Conservation (phyloP, 257 asterid genomes). For the Salvia splendens region DNA sequence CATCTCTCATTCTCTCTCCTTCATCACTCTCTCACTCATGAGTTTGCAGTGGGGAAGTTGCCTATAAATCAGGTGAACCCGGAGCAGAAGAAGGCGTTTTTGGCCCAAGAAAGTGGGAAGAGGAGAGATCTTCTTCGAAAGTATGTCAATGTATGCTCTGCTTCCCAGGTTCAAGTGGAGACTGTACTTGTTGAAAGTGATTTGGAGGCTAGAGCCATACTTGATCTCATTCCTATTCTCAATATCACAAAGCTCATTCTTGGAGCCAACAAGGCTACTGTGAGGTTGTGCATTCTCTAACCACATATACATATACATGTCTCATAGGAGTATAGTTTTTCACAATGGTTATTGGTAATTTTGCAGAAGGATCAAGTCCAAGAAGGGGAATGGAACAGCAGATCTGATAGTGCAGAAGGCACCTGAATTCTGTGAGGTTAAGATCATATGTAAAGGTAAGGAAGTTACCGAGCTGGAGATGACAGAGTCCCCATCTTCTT, state of each 20-base stretch:
- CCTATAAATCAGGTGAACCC: slow-evolving; percentile 61
- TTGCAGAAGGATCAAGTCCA: slow-evolving; percentile 53
- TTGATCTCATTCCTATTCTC: slow-evolving; percentile 79
- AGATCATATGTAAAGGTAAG: slow-evolving; percentile 75
- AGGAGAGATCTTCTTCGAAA: slow-evolving; percentile 56
- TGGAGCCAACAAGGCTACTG: slow-evolving; percentile 52
- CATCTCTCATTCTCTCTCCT: background rate
- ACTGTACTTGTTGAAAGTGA: slow-evolving; percentile 75
- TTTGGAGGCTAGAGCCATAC: slow-evolving; percentile 66
- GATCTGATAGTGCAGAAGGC: slow-evolving; percentile 54
- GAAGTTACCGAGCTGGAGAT: slow-evolving; percentile 41
- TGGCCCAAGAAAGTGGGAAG: slow-evolving; percentile 54
- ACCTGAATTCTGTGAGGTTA: slow-evolving; percentile 70
- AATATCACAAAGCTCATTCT: slow-evolving; percentile 61
- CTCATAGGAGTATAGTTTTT: background rate
- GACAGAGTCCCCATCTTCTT: slow-evolving; percentile 30
- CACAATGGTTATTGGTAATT: background rate
- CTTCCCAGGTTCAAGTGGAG: slow-evolving; percentile 67
- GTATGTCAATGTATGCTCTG: slow-evolving; percentile 49
- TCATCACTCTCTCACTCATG: too few relatives aligned
- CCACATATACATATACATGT: too few relatives aligned
- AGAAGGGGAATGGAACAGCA: slow-evolving; percentile 43
- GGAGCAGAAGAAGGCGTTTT: slow-evolving; percentile 50
- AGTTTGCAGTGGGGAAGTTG: slow-evolving; percentile 62
- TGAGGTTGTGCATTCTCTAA: slow-evolving; percentile 41